Evolutionary conservation across 768 basidiomycete genomes (phyloP).

Genomic region (Mycena vulgaris): DNA sequence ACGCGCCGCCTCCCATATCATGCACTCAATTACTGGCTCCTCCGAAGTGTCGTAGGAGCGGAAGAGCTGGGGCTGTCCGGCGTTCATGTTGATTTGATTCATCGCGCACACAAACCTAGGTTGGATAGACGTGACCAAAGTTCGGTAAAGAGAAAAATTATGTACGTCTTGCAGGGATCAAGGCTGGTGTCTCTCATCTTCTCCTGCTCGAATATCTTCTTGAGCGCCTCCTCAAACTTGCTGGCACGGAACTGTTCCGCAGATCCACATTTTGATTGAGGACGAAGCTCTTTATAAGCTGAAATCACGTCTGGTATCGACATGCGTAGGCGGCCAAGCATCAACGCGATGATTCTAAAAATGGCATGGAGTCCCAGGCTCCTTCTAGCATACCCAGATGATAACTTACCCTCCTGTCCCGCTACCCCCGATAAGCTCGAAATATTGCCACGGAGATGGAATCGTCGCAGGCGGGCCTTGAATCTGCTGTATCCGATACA

Average conservation of each 20-base stretch:
- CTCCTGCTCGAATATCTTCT: neutral
- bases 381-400: no score
- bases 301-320: neutral
- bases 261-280: neutral
- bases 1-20: neutral
- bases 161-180: neutral
- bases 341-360: neutral
- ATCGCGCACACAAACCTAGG: neutral
- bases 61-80: neutral
- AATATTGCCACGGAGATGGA: no score
- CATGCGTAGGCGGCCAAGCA: neutral
- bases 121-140: neutral
- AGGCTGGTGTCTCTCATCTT: neutral
- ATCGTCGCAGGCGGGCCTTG: no score
- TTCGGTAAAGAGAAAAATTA: neutral
- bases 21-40: neutral
- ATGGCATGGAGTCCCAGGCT: no score
- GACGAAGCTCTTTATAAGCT: neutral
- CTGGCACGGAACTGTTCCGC: neutral
- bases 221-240: neutral
- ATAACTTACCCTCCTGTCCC: no score
- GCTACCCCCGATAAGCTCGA: no score
- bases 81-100: neutral
- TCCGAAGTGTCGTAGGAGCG: neutral
- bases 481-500: no score